Base-by-base conservation (phyloP, 176 grass and related monocot genomes). In the Cenchrus americanus region DNA sequence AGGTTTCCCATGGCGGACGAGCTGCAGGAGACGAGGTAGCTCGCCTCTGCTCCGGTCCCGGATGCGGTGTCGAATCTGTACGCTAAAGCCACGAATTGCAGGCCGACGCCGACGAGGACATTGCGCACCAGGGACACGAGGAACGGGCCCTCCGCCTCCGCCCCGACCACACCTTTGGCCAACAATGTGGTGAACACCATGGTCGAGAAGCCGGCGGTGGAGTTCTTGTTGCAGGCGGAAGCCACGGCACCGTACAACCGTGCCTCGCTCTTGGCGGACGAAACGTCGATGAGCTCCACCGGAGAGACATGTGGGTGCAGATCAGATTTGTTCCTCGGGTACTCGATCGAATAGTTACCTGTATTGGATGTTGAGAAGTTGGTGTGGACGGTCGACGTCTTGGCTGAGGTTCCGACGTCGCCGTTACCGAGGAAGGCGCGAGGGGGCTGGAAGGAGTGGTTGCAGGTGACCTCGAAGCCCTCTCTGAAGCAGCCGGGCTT, bases 21-120 rank as follows among this genome's bases (percentile, higher is more conserved):
- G 8, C 1, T 9, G 66, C 66, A 69, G 37, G 9, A 43, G 40
- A 43, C 66, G 1, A 42, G 66, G 40, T 4, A 10, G 0, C 13
- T 5, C 5, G 18, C 51, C 51, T 6, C n/a, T 24, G 2, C 19
- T 7, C 8, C 19, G 21, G 10, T 8, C 2, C 0, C 21, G 8
- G n/a, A 14, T 6, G 14, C 5, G 62, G 24, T 32, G 5, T 44
- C 0, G 9, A 69, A n/a, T 4, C 0, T n/a, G 1, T 0, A 2
- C 18, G 8, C 18, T 9, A 6, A 2, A 5, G 66, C 15, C 1
- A 2, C 0, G 66, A 22, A 8, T 0, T 69, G 9, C 10, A 44
- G 0, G 42, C 67, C 67, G 21, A 70, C 67, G 11, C 67, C 67
- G 21, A 47, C 5, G 11, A 70, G 67, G 21, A 47, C 67, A 5